Percentiles rank a stretch among this genome's conserved stretches.
Conservation (phyloP, 2,329 filamentous ascomycete genomes). For the Fusarium paranaense region DNA sequence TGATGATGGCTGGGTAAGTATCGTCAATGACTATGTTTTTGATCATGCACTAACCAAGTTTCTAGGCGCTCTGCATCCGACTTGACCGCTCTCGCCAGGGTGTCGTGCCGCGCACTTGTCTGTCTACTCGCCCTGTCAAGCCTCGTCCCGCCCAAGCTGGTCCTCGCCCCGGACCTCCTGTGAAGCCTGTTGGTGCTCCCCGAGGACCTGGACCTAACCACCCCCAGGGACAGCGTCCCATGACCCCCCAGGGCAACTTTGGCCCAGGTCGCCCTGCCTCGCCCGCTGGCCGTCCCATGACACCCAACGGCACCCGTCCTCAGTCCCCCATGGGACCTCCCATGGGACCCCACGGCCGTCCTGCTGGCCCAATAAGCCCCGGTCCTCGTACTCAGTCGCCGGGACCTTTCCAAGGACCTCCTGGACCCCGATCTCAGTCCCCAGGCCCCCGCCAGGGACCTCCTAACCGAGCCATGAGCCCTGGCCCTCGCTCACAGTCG, state of each 20-base stretch:
- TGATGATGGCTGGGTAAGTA: constrained; percentile 95
- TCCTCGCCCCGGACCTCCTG: constrained; percentile 63
- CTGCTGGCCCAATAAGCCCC: constrained; percentile 54
- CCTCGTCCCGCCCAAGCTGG: constrained; percentile 71
- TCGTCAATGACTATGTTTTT: neutral
- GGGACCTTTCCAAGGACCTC: constrained; percentile 20
- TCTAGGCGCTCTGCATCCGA: constrained; percentile 86
- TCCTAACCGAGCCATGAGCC: constrained; percentile 54
- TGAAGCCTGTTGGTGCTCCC: constrained; percentile 53
- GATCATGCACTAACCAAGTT: constrained; percentile 46
- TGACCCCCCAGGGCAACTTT: constrained; percentile 50
- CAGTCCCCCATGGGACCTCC: constrained; percentile 51
- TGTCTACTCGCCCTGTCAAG: constrained; percentile 92
- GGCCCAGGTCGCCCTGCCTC: constrained; percentile 52
- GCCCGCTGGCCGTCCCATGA: constrained; percentile 47
- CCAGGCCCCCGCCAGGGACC: constrained; percentile 37
- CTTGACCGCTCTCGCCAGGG: constrained; percentile 93
- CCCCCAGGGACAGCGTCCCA: constrained; percentile 35
- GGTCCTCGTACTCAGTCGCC: constrained; percentile 41
- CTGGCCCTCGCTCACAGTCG: constrained; percentile 57
- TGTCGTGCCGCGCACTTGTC: constrained; percentile 91
- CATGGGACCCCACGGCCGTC: constrained; percentile 40
- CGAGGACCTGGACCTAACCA: constrained; percentile 34
- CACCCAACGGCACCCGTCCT: constrained; percentile 47
- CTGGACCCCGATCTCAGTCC: constrained; percentile 45